Evolutionary conservation across 2,329 filamentous ascomycete genomes (phyloP), one percentile per base, ranked within the genome.

Genomic region (Aureobasidium sp.): DNA sequence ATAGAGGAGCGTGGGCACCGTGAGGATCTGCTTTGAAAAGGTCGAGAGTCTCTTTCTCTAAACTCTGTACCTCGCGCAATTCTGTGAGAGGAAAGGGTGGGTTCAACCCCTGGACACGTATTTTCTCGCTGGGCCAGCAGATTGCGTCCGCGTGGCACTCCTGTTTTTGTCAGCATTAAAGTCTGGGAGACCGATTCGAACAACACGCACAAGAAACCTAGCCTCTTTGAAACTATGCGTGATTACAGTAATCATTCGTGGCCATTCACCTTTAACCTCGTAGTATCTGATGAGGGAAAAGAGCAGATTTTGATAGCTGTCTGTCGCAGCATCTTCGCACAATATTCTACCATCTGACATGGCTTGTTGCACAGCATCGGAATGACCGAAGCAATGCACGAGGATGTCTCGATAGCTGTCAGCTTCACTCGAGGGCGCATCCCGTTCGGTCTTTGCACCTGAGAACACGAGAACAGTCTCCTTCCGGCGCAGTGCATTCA

Each of bases 221-320:
- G 68, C 68, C 20, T 75, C 69, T 61, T 80, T 80, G 71, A 80
- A 80, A 0, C 76, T 76, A 67, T 80, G 78, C 2, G 77, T 79
- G 34, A 80, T 71, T 36, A 80, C 67, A 1, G 75, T 76, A 26
- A 80, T 69, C 1, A 71, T 69, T 23, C 69, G 66, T 0, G 78
- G 78, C 64, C 78, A 80, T 1, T 51, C 57, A 4, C 76, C 76
- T 1, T 70, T 72, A 2, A 69, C 69, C 32, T 72, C 70, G 5
- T 72, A 69, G 63, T 82, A 84, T 3, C 79, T 77, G 65, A 87
- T 78, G 69, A 96, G 77, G 13, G 87, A 88, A 71, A 92, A 91
- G 17, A 96, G 75, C 5, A 96, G 76, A 71, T 96, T 96, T 71
- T 91, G 87, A 70, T 90, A 93, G 1, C 88, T 93, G 73, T 97